Evolutionary conservation across 352 stramenopile genomes (phyloP).

Genomic region (Phytophthora multivora): DNA sequence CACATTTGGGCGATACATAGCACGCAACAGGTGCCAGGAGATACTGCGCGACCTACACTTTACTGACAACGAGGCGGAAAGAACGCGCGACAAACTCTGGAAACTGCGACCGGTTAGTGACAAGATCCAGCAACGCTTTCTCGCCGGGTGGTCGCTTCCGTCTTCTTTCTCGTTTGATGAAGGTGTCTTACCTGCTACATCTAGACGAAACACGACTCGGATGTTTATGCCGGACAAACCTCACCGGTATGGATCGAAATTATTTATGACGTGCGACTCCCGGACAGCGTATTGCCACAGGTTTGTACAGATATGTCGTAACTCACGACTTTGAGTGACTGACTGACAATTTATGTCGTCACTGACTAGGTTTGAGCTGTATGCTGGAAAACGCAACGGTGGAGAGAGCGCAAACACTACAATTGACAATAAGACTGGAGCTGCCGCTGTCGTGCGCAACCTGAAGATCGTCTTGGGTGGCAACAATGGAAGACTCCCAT

Average conservation of each 20-base stretch:
- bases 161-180: conserved; percentile 32
- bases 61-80: neutral
- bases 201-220: conserved; percentile 21
- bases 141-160: neutral
- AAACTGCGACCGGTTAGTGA: conserved; percentile 18
- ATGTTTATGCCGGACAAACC: conserved; percentile 35
- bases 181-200: conserved; percentile 28
- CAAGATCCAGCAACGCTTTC: conserved; percentile 13
- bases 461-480: neutral
- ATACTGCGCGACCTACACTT: conserved; percentile 17
- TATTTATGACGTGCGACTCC: conserved; percentile 20
- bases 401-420: too few relatives aligned
- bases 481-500: neutral
- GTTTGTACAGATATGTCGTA: neutral
- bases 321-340: neutral
- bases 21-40: conserved; percentile 10
- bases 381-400: neutral
- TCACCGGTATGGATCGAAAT: conserved; percentile 12
- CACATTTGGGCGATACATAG: conserved; percentile 17
- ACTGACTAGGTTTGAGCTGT: neutral
- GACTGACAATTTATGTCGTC: neutral
- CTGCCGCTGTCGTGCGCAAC: neutral
- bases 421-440: neutral
- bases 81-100: conserved; percentile 19
- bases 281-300: conserved; percentile 1